Base-by-base conservation (phyloP, 129 eudicot species). In the Artemisia tridentata region DNA sequence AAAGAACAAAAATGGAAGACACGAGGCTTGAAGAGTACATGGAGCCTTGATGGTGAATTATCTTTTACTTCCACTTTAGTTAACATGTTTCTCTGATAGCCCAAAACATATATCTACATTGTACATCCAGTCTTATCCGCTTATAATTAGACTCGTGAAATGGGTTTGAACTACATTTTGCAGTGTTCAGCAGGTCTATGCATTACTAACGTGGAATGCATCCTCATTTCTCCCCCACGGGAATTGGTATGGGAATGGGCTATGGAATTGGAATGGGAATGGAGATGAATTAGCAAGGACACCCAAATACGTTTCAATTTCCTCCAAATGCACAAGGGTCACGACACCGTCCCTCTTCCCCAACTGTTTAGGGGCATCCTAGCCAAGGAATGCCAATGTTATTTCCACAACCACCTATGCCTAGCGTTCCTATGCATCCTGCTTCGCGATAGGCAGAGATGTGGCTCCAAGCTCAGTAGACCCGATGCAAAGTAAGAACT, bases 131-230 rank as follows among this genome's bases (percentile, higher is more conserved):
- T n/a, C n/a, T n/a, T n/a, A n/a, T n/a, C n/a, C n/a, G n/a, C n/a
- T n/a, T n/a, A n/a, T n/a, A n/a, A n/a, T n/a, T n/a, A n/a, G n/a
- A n/a, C n/a, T n/a, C n/a, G n/a, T n/a, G n/a, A n/a, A n/a, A n/a
- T n/a, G n/a, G n/a, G n/a, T n/a, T n/a, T n/a, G n/a, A n/a, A n/a
- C n/a, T n/a, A n/a, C n/a, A n/a, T n/a, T n/a, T n/a, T n/a, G n/a
- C n/a, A n/a, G n/a, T n/a, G n/a, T n/a, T n/a, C n/a, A n/a, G n/a
- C n/a, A n/a, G n/a, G n/a, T n/a, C n/a, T n/a, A n/a, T n/a, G n/a
- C n/a, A n/a, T n/a, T n/a, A n/a, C n/a, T n/a, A n/a, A 14, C 2
- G 80, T 6, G 98, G 96, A 78, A 81, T 92, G 84, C 97, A 95
- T 60, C 86, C 96, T 60, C 96, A 84, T 79, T 93, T 83, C 69